Evolutionary conservation across 176 grass and related monocot genomes (phyloP).

Genomic region (Otatea glauca): DNA sequence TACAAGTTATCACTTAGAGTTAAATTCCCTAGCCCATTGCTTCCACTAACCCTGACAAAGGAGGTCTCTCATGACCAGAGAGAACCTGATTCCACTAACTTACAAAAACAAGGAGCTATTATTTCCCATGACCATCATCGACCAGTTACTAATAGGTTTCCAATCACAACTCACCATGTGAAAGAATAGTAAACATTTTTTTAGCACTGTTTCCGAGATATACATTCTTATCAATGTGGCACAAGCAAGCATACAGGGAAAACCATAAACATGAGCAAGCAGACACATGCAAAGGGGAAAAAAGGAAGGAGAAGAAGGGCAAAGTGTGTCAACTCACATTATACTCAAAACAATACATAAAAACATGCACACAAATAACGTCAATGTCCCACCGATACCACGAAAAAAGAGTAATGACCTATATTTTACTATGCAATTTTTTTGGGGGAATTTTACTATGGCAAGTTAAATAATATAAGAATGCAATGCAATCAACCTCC

Average conservation of each 20-base stretch:
- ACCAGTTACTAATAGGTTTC: not conserved
- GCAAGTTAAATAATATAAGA: constrained; percentile 10
- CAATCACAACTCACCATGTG: constrained; percentile 1
- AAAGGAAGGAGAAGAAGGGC: not conserved
- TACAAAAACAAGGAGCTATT: not conserved
- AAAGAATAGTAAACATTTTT: constrained; percentile 12
- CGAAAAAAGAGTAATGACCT: not conserved
- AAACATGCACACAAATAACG: not conserved
- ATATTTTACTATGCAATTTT: constrained; percentile 21
- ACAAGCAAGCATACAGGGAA: not conserved
- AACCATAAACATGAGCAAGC: not conserved
- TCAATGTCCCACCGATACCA: not conserved
- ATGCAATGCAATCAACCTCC: constrained; percentile 52
- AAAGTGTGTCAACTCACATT: not conserved
- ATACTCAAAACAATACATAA: not conserved
- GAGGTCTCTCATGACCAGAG: not conserved
- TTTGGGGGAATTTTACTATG: not conserved
- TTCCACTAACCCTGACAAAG: not conserved
- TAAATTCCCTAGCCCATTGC: not conserved
- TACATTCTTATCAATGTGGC: not conserved
- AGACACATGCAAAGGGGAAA: not conserved
- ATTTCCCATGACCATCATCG: not conserved
- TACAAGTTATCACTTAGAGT: not conserved
- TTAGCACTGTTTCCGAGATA: constrained; percentile 1
- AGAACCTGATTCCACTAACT: constrained; percentile 19